phyloP scores from a whole-genome alignment of 257 asterid genomes.

The Rauvolfia tetraphylla region DNA sequence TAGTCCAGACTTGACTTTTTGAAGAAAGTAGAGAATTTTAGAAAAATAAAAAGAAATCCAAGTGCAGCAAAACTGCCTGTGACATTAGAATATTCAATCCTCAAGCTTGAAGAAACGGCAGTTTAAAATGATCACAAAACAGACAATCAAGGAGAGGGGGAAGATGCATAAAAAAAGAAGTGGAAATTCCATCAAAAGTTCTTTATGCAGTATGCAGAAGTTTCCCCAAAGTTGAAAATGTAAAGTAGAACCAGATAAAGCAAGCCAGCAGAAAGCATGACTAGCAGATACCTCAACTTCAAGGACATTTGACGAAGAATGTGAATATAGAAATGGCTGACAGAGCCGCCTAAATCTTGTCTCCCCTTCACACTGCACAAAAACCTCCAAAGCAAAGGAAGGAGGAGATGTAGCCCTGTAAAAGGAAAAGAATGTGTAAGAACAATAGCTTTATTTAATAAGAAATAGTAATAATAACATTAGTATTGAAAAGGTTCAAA shows the following conservation, averaged over 20 bases:
- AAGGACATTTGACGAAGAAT: slow-evolving; percentile 87
- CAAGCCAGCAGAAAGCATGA: neutral
- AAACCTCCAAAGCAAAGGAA: slow-evolving; percentile 82
- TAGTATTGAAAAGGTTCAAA: neutral
- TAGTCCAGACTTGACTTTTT: too few relatives aligned
- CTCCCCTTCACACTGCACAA: slow-evolving; percentile 94
- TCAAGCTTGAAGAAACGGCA: neutral
- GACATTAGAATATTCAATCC: neutral
- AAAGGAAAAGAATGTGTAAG: slow-evolving; percentile 23
- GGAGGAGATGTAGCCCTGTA: slow-evolving; percentile 93
- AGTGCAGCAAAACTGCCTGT: neutral
- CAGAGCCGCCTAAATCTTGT: slow-evolving; percentile 90
- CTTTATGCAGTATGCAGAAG: neutral
- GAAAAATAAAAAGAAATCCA: too few relatives aligned
- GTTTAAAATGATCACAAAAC: neutral
- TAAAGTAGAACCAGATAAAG: neutral
- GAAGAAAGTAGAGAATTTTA: too few relatives aligned
- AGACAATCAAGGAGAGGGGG: neutral
- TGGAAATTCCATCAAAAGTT: neutral
- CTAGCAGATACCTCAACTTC: slow-evolving; percentile 75
- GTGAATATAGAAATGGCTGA: slow-evolving; percentile 87
- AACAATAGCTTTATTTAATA: neutral
- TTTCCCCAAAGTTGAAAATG: neutral
- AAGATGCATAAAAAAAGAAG: neutral
- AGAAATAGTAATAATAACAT: neutral